phyloP scores from a whole-genome alignment of 2,329 filamentous ascomycete genomes.

The Chrysoporthe deuterocubensis region DNA sequence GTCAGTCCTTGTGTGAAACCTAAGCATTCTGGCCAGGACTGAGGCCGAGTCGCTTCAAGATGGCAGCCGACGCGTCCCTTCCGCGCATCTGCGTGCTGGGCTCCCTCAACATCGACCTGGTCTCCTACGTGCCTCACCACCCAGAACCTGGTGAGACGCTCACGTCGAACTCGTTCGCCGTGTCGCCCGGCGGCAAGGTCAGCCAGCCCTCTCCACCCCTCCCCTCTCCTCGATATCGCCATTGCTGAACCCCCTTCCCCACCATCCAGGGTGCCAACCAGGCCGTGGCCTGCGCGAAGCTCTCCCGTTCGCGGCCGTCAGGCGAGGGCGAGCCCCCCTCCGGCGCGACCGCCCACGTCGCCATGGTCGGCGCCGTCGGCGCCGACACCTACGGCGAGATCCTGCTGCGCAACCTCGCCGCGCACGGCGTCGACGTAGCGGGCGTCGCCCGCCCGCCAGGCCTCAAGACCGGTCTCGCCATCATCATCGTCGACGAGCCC shows the following conservation, averaged over 20 bases:
- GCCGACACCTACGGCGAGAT: slow-evolving; percentile 66
- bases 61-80: slow-evolving; percentile 31
- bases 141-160: slow-evolving; percentile 87
- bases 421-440: slow-evolving; percentile 65
- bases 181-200: slow-evolving; percentile 81
- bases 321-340: slow-evolving; percentile 46
- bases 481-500: slow-evolving; percentile 75
- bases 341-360: slow-evolving; percentile 60
- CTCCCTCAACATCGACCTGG: slow-evolving; percentile 93
- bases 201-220: background rate
- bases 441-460: slow-evolving; percentile 51
- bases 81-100: slow-evolving; percentile 80
- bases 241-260: background rate
- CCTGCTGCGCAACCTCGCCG: slow-evolving; percentile 61
- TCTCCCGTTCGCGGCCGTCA: slow-evolving; percentile 61
- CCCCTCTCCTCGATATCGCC: no score
- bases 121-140: slow-evolving; percentile 83
- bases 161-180: slow-evolving; percentile 75
- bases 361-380: slow-evolving; percentile 78
- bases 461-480: slow-evolving; percentile 69
- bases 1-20: background rate
- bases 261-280: slow-evolving; percentile 79
- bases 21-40: no score
- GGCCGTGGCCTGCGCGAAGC: slow-evolving; percentile 83
- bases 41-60: slow-evolving; percentile 2